Evolutionary conservation across 164 flowering plant species (phyloP), one percentile per base, ranked within the genome.

Genomic region (Dillenia turbinata): DNA sequence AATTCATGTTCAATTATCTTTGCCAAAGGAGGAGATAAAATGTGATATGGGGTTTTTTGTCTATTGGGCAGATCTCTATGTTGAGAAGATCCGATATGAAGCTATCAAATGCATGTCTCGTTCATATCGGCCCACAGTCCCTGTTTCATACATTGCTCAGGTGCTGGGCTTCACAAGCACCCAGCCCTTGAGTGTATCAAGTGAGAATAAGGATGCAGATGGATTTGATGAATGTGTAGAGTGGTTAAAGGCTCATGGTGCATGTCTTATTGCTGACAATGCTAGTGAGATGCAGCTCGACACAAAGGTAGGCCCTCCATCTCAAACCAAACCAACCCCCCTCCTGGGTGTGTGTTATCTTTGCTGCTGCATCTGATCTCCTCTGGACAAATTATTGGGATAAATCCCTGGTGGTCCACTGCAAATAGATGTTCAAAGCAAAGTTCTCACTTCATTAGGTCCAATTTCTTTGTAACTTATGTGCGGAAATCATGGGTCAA

Each of bases 191-290:
- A 59, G 49, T 44, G 86, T 84, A 68, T 81, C 60, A 64, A 64
- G 56, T 49, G 78, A 81, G 14, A 82, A 71, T 64, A 79, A 76
- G 62, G 90, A 86, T 16, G 12, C 65, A 1, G 88, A 79, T 69
- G 86, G 85, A 45, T 60, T 88, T 57, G 96, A 83, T 54, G 98
- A 91, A 54, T 94, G 99, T 59, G 74, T 81, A 59, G 96, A 91
- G 66, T 91, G 99, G 99, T 76, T 91, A 66, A 85, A 77, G 75
- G 90, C 94, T 17, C 99, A 94, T 73, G 99, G 99, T 59, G 99
- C 92, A 33, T 80, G 78, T 73, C 81, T 91, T 44, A 64, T 54
- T 47, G 16, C 69, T 8, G 98, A 89, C 69, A 75, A 63, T 64
- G 77, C 69, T 61, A 90, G 88, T 55, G 99, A 91, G 57, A 67